Percentiles rank a stretch among this genome's conserved stretches.
Evolutionary conservation across 192 early-diverging fungal species (phyloP).

Genomic region (Coemansia sp.): DNA sequence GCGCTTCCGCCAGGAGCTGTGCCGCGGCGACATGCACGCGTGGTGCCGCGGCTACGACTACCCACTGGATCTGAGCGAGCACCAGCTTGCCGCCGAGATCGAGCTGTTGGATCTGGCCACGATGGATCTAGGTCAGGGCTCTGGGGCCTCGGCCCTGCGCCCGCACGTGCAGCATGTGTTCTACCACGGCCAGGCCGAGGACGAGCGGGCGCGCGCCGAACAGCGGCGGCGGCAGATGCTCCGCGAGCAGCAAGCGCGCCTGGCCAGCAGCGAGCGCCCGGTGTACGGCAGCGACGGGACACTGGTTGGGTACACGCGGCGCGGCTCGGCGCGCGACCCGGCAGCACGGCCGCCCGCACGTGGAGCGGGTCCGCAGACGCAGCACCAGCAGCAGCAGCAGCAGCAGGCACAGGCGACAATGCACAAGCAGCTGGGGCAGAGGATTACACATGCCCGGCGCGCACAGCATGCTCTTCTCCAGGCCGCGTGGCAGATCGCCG

Average conservation of each 20-base stretch:
- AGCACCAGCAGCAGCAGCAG: conserved; percentile 7
- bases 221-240: conserved; percentile 25
- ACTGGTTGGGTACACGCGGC: conserved; percentile 35
- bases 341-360: neutral
- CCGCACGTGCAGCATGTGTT: conserved; percentile 42
- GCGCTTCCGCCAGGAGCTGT: conserved; percentile 70
- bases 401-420: neutral
- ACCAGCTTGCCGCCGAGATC: conserved; percentile 41
- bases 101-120: conserved; percentile 41
- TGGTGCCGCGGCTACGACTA: conserved; percentile 49
- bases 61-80: conserved; percentile 24
- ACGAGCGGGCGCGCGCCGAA: conserved; percentile 39
- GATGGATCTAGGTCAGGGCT: conserved; percentile 41
- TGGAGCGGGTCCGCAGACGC: neutral
- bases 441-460: conserved; percentile 34
- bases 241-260: conserved; percentile 33
- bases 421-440: conserved; percentile 43
- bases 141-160: neutral
- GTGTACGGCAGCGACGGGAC: conserved; percentile 46
- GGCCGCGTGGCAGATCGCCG: conserved; percentile 30
- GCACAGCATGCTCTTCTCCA: conserved; percentile 28
- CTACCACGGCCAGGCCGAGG: conserved; percentile 42
- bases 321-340: neutral
- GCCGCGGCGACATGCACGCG: conserved; percentile 44
- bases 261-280: conserved; percentile 27